A percentile compares a stretch with the other conserved stretches of the same genome.
phyloP scores from a whole-genome alignment of 768 basidiomycete genomes.

The Pseudohyphozyma bogoriensis region DNA sequence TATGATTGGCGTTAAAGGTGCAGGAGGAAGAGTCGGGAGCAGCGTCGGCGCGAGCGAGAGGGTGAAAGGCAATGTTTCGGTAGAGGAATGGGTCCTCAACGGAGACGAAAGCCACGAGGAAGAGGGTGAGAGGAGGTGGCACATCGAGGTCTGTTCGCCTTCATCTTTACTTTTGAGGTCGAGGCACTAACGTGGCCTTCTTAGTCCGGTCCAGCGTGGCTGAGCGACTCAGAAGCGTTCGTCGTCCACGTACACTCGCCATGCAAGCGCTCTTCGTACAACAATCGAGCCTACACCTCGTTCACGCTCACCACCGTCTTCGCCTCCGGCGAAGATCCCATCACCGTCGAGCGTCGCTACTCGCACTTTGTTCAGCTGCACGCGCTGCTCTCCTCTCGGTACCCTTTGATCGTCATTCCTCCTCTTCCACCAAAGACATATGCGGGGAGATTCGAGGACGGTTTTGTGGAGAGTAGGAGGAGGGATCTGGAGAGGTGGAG shows the following conservation, averaged over 20 bases:
- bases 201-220: conserved; percentile 51
- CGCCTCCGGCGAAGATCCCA: conserved; percentile 36
- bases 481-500: conserved; percentile 75
- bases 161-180: no score
- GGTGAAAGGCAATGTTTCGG: background rate
- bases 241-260: conserved; percentile 68
- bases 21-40: background rate
- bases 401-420: conserved; percentile 68
- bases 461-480: conserved; percentile 70
- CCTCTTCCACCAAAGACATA: conserved; percentile 80
- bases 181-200: background rate
- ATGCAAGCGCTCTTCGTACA: conserved; percentile 56
- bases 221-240: conserved; percentile 60
- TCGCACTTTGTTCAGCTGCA: conserved; percentile 75
- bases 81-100: conserved; percentile 14
- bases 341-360: conserved; percentile 72
- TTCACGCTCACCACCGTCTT: conserved; percentile 72
- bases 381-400: conserved; percentile 54
- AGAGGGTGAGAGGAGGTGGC: conserved; percentile 17
- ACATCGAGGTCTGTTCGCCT: conserved; percentile 26
- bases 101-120: conserved; percentile 15
- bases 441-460: conserved; percentile 63
- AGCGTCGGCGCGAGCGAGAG: background rate
- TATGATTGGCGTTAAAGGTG: no score
- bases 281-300: conserved; percentile 57